These are phyloP conservation scores for Cercospora zeae-maydis DNA, from an alignment of 2,329 filamentous ascomycete species.

Conservation along the genomic window DNA sequence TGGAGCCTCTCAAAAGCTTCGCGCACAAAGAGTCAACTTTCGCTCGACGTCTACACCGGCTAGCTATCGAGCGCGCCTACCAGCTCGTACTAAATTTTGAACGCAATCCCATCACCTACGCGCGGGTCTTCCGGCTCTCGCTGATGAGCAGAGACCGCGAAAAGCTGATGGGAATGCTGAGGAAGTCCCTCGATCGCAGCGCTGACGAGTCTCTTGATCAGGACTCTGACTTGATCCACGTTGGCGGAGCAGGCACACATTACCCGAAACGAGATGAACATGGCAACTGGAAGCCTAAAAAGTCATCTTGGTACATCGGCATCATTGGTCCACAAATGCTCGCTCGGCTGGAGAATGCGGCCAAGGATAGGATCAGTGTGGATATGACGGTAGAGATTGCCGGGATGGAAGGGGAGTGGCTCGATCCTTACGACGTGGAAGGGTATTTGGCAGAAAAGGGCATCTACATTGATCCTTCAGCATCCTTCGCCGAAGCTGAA, in stretches of 20 bases:
- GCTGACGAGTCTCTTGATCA: constrained; percentile 55
- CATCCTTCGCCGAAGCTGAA: constrained; percentile 60
- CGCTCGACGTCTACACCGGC: constrained; percentile 65
- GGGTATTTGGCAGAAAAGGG: constrained; percentile 64
- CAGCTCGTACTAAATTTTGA: constrained; percentile 53
- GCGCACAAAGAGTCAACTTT: constrained; percentile 65
- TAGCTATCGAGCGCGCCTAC: constrained; percentile 60
- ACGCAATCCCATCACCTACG: constrained; percentile 25
- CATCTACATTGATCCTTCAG: constrained; percentile 58
- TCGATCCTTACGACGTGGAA: constrained; percentile 73
- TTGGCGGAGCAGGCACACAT: constrained; percentile 67
- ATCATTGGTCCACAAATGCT: constrained; percentile 32
- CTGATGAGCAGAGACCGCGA: constrained; percentile 22
- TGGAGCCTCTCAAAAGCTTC: constrained; percentile 50
- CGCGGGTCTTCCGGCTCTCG: constrained; percentile 30
- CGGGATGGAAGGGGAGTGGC: constrained; percentile 71
- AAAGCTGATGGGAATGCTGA: constrained; percentile 36
- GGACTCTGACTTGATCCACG: constrained; percentile 59
- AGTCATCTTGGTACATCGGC: constrained; percentile 29
- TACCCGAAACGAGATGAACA: constrained; percentile 46
- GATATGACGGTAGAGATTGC: constrained; percentile 50
- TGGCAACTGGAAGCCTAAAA: constrained; percentile 56
- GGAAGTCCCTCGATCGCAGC: constrained; percentile 38
- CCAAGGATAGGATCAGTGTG: constrained; percentile 25
- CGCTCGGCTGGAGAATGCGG: constrained; percentile 28